Evolutionary conservation across 371 early-diverging fungal genomes (phyloP), one percentile per base, ranked within the genome.

Genomic region (Mortierella sp.): DNA sequence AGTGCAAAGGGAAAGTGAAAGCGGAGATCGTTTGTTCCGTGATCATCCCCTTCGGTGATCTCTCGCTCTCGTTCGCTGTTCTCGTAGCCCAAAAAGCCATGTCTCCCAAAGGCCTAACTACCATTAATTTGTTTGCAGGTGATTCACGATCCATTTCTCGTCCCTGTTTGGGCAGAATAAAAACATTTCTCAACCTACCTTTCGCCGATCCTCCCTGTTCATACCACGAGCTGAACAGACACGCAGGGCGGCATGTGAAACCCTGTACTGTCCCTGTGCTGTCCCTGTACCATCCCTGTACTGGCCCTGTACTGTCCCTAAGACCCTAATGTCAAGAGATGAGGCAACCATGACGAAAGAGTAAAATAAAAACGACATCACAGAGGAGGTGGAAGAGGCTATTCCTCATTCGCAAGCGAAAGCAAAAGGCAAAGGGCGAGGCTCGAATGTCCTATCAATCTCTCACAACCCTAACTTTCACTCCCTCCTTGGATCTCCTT

Each of bases 401-500:
- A 4, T 61, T 6, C 34, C 61, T 34, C 50, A 3, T 50, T 50
- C 50, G 50, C 50, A 19, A 59, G 31, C 5, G n/a, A 54, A 24
- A 13, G 19, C 28, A 31, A 5, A 28, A 31, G 61, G 31, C 6
- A 59, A 31, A 59, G 48, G 48, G 5, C 48, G 48, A 53, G 59
- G 28, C 59, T 59, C 61, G 34, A 61, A 61, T 14, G 31, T 16
- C 34, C 21, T 61, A 2, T 19, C 61, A 14, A 34, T 61, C 34
- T 61, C 61, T 61, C 61, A 61, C 19, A 61, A 31, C 61, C 61
- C 61, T 61, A 19, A 61, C 34, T 61, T 61, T 13, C 57, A 28
- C 21, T 34, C 19, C 19, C 61, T 61, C 31, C 16, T 31, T 34
- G 31, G 13, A 13, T 31, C 19, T 57, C 28, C 24, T 61, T 61